These are phyloP conservation scores for Scleroderma citrinum DNA, from an alignment of 768 basidiomycete genomes.

Conservation along the genomic window DNA sequence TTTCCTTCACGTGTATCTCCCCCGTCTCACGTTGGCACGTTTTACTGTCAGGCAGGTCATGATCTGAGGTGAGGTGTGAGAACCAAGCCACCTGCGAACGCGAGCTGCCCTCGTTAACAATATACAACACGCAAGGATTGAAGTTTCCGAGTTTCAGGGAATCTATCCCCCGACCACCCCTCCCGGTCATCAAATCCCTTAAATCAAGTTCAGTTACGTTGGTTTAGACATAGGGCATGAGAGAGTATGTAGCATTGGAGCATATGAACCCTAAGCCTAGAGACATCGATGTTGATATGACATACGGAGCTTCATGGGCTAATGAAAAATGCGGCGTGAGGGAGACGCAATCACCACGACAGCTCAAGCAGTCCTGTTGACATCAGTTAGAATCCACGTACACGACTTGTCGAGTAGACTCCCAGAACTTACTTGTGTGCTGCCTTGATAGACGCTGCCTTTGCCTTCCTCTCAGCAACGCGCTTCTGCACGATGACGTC, in stretches of 20 bases:
- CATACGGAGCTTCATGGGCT: background rate
- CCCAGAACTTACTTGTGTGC: slow-evolving; percentile 54
- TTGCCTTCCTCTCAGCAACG: slow-evolving; percentile 88
- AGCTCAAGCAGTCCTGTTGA: background rate
- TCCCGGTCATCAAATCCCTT: no score
- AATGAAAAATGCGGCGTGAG: background rate
- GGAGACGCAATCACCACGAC: background rate
- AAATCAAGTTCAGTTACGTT: no score
- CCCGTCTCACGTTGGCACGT: no score
- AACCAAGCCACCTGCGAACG: no score
- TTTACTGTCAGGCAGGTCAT: no score
- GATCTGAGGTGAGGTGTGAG: no score
- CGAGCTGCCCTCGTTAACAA: no score
- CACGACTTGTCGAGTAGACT: background rate
- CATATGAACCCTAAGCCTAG: slow-evolving; percentile 1
- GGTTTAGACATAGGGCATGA: background rate
- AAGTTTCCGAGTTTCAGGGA: no score
- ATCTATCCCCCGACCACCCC: no score
- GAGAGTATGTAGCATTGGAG: background rate
- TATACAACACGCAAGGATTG: no score
- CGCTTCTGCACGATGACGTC: slow-evolving; percentile 84
- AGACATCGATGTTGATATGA: background rate
- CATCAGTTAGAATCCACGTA: background rate
- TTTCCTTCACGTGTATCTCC: no score
- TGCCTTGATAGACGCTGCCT: slow-evolving; percentile 83